phyloP scores from a whole-genome alignment of 352 stramenopile genomes.

The Peronospora belbahrii region DNA sequence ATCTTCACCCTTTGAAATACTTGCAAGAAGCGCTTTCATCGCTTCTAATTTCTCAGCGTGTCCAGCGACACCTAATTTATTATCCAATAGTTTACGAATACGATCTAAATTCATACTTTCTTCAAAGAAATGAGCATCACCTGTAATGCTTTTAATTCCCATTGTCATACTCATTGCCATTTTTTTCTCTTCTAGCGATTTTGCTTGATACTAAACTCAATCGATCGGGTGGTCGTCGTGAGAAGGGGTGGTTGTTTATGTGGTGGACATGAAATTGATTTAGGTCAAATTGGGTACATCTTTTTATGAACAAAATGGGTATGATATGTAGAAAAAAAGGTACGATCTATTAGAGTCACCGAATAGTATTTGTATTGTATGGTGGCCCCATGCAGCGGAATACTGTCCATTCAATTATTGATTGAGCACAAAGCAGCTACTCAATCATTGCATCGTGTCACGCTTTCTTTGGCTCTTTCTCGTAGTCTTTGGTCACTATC shows the following conservation, averaged over 20 bases:
- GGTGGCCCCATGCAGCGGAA: not conserved
- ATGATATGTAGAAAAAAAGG: too few relatives aligned
- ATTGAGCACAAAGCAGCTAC: too few relatives aligned
- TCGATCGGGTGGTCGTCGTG: too few relatives aligned
- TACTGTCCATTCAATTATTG: not conserved
- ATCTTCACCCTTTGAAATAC: slow-evolving; percentile 95
- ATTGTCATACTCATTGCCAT: slow-evolving; percentile 18
- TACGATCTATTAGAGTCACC: not conserved
- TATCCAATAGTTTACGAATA: slow-evolving; percentile 83
- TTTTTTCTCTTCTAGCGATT: too few relatives aligned
- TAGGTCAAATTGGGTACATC: too few relatives aligned
- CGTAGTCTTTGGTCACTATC: too few relatives aligned
- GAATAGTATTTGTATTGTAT: not conserved
- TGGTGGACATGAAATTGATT: too few relatives aligned
- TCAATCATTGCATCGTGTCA: too few relatives aligned
- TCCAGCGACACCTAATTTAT: slow-evolving; percentile 80
- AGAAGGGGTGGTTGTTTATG: too few relatives aligned
- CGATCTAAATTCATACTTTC: slow-evolving; percentile 90
- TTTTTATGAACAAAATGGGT: too few relatives aligned
- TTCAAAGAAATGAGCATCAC: slow-evolving; percentile 96
- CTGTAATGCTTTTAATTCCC: slow-evolving; percentile 69
- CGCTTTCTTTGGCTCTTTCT: not conserved
- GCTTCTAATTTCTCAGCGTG: slow-evolving; percentile 90
- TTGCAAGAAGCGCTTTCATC: slow-evolving; percentile 98
- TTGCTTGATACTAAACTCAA: too few relatives aligned